These are phyloP conservation scores for Diutina ranongensis DNA, from an alignment of 1,139 yeast species.

Conservation along the genomic window DNA sequence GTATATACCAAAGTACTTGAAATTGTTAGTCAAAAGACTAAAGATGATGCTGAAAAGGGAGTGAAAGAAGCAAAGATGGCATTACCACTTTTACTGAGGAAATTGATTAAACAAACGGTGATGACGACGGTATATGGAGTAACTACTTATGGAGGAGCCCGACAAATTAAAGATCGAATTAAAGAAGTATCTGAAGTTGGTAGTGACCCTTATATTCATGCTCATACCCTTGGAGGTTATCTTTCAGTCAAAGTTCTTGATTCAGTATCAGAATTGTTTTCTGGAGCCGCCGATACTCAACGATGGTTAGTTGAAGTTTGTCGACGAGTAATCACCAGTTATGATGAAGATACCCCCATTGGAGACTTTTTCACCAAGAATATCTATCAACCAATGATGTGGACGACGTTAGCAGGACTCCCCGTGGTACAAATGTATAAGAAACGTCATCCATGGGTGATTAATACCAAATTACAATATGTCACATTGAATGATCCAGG, in stretches of 20 bases:
- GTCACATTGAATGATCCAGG: conserved; percentile 14
- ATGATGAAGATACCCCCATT: conserved; percentile 14
- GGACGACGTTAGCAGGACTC: conserved; percentile 33
- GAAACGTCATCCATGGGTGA: conserved; percentile 10
- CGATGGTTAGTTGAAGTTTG: conserved; percentile 26
- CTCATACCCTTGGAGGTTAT: conserved; percentile 12
- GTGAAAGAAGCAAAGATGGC: conserved; percentile 13
- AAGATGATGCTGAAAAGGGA: conserved; percentile 8
- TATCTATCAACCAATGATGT: conserved; percentile 25
- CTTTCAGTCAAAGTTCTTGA: conserved; percentile 19
- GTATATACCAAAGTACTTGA: conserved; percentile 25
- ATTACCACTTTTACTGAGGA: conserved; percentile 17
- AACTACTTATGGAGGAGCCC: conserved; percentile 25
- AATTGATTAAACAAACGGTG: conserved; percentile 31
- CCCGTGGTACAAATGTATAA: conserved; percentile 31
- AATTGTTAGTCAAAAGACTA: conserved; percentile 15
- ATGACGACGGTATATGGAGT: conserved; percentile 42
- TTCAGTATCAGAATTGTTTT: conserved; percentile 25
- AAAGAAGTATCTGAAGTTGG: conserved; percentile 12
- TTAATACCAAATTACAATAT: conserved; percentile 19
- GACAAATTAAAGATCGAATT: conserved; percentile 21
- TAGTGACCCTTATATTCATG: background rate
- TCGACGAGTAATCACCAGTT: conserved; percentile 19
- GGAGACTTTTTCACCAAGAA: conserved; percentile 10
- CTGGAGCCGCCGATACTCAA: conserved; percentile 25